Evolutionary conservation across 2,329 filamentous ascomycete genomes (phyloP), one percentile per base, ranked within the genome.

Genomic region (Hymenoscyphus fraxineus): DNA sequence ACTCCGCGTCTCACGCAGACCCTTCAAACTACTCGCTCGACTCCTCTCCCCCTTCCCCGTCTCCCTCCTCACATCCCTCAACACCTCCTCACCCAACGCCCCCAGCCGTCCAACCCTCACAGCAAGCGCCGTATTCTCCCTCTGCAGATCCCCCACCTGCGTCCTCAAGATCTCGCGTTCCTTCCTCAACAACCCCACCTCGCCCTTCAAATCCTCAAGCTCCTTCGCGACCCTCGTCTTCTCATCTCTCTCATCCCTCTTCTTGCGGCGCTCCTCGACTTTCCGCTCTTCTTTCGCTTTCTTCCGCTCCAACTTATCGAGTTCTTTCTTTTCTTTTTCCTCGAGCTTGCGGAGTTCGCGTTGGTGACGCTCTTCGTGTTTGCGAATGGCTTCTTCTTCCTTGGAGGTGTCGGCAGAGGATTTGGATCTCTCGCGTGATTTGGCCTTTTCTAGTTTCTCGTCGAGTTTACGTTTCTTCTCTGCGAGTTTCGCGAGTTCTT

Each of bases 321-420:
- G 78, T 71, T 92, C 88, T 13, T 82, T 82, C 67, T 83, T 82
- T 70, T 88, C 87, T 69, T 87, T 88, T 58, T 87, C 87, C 69
- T 89, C 85, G 61, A 88, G 85, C 73, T 88, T 90, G 55, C 84
- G 83, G 0, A 88, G 74, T 68, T 89, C 86, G 58, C 79, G 80
- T 57, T 86, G 83, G 74, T 90, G 86, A 72, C 85, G 88, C 72
- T 88, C 85, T 38, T 83, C 82, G 7, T 86, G 80, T 73, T 86
- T 89, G 38, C 82, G 80, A 5, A 86, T 67, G 1, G 80, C 79
- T 1, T 78, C 75, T 59, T 78, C 79, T 57, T 88, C 84, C 63
- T 83, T 78, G 59, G 79, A 78, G 67, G 81, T 76, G 71, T 84
- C 83, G 12, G 77, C 76, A 19, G 72, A 75, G 35, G 79, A 78